Base-by-base conservation (phyloP, 129 eudicot genomes). In the Kitagawia praeruptora region DNA sequence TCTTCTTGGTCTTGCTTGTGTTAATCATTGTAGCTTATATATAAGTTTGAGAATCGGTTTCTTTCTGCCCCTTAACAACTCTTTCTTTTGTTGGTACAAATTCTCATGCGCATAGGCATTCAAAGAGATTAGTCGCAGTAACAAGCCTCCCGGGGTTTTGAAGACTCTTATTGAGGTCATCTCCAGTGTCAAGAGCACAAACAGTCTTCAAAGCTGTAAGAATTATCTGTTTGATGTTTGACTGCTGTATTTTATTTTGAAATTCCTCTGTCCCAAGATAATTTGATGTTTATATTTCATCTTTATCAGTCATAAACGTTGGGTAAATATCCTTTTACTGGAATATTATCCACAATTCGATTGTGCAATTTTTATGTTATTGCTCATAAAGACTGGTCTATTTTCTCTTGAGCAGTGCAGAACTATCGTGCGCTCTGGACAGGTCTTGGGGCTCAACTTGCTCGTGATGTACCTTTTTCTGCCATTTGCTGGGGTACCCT, bases 361-460 rank as follows among this genome's bases (percentile, higher is more conserved):
- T 58, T 23, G 66, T 58, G 13, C 14, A 39, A 8, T 37, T 40
- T 21, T 39, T 70, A 7, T 70, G 31, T 19, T 40, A 38, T 70
- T 38, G 44, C 11, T 70, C 21, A 4, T 70, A 18, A 37, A 37
- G 46, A 37, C 13, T 21, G 46, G 54, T 44, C 25, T 21, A 40
- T 61, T 46, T n/a, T 69, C 23, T 69, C 45, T 66, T 83, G 12
- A 40, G 77, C 88, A 95, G 99, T 85, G 83, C 91, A 85, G 81
- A 89, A 77, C 83, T 92, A 85, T 53, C 96, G 99, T 1, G 85
- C 84, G 9, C 89, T 95, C 53, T 95, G 99, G 99, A 95, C 96
- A 27, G 99, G 99, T 70, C 96, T 95, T 81, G 96, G 99, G 75
- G 94, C 99, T 25, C 99, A 95, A 77, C 99, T 95, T 79, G 99